Evolutionary conservation across 2,329 filamentous ascomycete genomes (phyloP), one percentile per base, ranked within the genome.

Genomic region (Penicillium sp.): DNA sequence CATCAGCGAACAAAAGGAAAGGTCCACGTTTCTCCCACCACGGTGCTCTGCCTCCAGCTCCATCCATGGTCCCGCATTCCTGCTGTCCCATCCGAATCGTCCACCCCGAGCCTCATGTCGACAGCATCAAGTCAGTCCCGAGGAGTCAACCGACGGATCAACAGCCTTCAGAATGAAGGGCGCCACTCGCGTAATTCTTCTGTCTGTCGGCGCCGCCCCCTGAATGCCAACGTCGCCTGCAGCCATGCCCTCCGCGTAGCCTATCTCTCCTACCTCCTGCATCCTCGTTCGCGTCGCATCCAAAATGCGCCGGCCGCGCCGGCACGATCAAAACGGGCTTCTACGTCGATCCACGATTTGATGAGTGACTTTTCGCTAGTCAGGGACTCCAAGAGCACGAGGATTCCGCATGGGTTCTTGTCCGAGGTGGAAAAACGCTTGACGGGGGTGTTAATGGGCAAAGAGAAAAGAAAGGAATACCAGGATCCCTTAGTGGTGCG

Each of bases 191-290:
- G 72, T 56, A 73, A 69, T 54, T 66, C 67, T 39, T 77, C 75
- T 31, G 56, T 66, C 49, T 66, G 66, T 42, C 70, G 72, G 47
- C 69, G 70, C 47, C 72, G 72, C 44, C 68, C 71, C 13, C 64
- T 78, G 53, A 72, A 62, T 57, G 65, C 77, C 68, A 87, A 95
- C 62, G 89, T 96, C 72, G 91, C 89, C 66, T 95, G 95, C 74
- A 87, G 84, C 56, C 95, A 89, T 73, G 90, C 91, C 62, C 82
- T 98, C 47, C 87, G 93, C 55, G 85, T 88, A 59, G 92, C 92
- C 60, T 96, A 89, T 72, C 86, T 98, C 50, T 81, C 92, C 71
- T 95, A 98, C 71, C 84, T 97, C 39, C 81, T 98, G 45, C 90
- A 95, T 68, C 92, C 93, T 55, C 88, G 90, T 65, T 81, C 88